These are phyloP conservation scores for Amaranthus cruentus DNA, from an alignment of 148 eudicot genomes.

Conservation along the genomic window DNA sequence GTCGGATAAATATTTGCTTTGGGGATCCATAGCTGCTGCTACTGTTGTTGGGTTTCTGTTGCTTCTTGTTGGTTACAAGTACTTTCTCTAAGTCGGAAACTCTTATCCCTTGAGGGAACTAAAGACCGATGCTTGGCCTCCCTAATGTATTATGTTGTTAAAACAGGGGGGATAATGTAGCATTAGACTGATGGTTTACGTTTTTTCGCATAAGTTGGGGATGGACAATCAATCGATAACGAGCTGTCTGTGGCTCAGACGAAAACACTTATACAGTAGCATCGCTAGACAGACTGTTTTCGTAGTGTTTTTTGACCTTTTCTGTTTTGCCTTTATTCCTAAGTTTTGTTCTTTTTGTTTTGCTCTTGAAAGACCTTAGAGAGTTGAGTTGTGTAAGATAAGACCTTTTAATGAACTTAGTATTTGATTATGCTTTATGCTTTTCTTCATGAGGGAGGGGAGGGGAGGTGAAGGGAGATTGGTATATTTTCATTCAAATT, in stretches of 20 bases:
- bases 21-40: conserved; percentile 52
- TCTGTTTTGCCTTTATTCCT: background rate
- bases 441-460: background rate
- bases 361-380: conserved; percentile 4
- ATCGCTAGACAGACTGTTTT: conserved; percentile 12
- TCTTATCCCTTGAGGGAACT: background rate
- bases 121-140: background rate
- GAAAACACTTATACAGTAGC: conserved; percentile 8
- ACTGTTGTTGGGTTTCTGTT: conserved; percentile 28
- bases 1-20: conserved; percentile 55
- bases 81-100: conserved; percentile 17
- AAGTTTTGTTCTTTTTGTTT: conserved; percentile 13
- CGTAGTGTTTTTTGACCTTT: background rate
- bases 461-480: too few relatives aligned
- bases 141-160: background rate
- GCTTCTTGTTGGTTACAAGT: conserved; percentile 47
- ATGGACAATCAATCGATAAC: conserved; percentile 27
- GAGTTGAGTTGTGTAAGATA: background rate
- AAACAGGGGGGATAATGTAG: conserved; percentile 13
- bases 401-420: conserved; percentile 6
- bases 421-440: background rate
- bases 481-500: too few relatives aligned
- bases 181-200: conserved; percentile 13
- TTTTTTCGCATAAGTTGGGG: conserved; percentile 16
- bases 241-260: conserved; percentile 27